Conservation (phyloP, 2,329 filamentous ascomycete genomes). For the Fusarium udum region DNA sequence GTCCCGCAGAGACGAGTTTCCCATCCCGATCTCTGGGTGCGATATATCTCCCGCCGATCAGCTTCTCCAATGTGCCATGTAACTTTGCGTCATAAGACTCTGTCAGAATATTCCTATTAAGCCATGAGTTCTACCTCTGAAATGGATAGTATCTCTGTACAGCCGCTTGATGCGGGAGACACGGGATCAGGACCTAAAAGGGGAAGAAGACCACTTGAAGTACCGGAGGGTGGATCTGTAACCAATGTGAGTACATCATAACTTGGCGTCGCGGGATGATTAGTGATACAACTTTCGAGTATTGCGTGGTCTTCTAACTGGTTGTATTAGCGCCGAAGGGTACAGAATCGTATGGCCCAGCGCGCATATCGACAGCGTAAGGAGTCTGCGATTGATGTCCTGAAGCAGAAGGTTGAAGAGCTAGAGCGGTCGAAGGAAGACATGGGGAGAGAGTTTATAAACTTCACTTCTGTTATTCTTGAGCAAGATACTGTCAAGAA, state of each 20-base stretch:
- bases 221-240: neutral
- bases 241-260: neutral
- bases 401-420: constrained; percentile 1
- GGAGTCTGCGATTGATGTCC: constrained; percentile 3
- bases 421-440: neutral
- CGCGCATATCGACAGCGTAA: constrained; percentile 16
- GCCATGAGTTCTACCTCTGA: neutral
- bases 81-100: neutral
- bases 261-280: neutral
- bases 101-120: neutral
- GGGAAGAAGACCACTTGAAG: neutral
- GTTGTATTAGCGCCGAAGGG: neutral
- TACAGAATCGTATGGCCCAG: constrained; percentile 16
- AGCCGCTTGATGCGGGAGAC: neutral
- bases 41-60: neutral
- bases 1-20: neutral
- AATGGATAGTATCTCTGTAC: neutral
- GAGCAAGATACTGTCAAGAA: neutral
- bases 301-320: neutral
- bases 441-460: neutral
- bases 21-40: neutral
- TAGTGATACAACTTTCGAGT: neutral
- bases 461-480: neutral
- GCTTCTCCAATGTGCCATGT: neutral
- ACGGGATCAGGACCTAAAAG: neutral